Evolutionary conservation across 2,329 filamentous ascomycete species (phyloP), one percentile per base, ranked within the genome.

Genomic region (Xylariaceae sp.): DNA sequence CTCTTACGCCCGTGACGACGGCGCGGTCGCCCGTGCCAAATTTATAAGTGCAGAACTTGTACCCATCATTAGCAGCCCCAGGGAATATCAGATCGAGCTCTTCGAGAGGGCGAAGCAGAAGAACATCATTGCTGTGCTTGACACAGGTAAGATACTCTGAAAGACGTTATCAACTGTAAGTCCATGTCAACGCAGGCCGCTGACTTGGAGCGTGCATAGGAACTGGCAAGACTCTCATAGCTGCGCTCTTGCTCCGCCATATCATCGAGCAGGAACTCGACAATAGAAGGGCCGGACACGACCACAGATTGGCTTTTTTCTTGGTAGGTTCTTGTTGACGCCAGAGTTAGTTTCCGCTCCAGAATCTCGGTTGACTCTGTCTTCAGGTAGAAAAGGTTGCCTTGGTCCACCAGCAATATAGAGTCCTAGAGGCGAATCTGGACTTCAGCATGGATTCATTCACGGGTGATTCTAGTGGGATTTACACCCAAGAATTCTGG

Each of bases 211-310:
- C n/a, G 37, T 22, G 16, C 54, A 42, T 43, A 86, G 88, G 94
- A 12, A 91, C 90, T 3, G 94, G 94, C 2, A 99, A 99, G 72
- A 99, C 94, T 0, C 76, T 96, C n/a, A 96, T 99, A 62, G 92
- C 94, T 0, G 91, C 89, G 1, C 78, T 97, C 2, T 77, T 99
- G 5, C 78, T 97, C 21, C 83, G 85, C 37, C 82, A 95, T 68
- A 79, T 83, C 9, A 78, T 97, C 29, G 83, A 90, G 37, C 76
- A 86, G 55, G 94, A 99, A 68, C 72, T 96, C 1, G 84, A 89
- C 57, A 74, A 83, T 59, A 81, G 91, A 37, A 78, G 76, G 0
- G 64, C 72, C 2, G 87, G 86, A 2, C 76, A 77, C n/a, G 65
- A 74, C 0, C 80, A 76, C 36, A 85, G 86, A 26, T 80, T 89